Conservation (phyloP, 1,284 basidiomycete genomes). For the Cutaneotrichosporon arboriforme region DNA sequence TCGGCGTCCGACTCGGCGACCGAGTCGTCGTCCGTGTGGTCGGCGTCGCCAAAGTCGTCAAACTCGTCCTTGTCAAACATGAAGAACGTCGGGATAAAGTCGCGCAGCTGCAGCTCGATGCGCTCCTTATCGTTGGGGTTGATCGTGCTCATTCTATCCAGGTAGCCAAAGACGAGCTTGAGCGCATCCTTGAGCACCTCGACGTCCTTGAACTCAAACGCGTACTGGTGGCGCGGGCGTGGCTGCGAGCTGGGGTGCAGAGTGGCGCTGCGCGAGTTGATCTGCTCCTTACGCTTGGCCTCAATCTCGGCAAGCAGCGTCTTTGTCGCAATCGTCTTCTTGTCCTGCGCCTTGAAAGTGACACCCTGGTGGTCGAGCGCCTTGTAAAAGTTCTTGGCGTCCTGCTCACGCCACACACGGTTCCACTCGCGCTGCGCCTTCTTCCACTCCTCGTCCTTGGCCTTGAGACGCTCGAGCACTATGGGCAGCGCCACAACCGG, state of each 20-base stretch:
- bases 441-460: conserved; percentile 97
- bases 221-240: conserved; percentile 60
- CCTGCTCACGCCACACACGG: conserved; percentile 94
- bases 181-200: conserved; percentile 79
- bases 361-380: conserved; percentile 93
- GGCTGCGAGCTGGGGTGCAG: conserved; percentile 56
- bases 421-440: conserved; percentile 92
- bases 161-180: conserved; percentile 82
- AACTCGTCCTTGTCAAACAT: conserved; percentile 71
- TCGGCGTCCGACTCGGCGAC: conserved; percentile 55
- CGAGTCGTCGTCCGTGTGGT: conserved; percentile 60
- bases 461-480: conserved; percentile 81
- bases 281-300: conserved; percentile 64
- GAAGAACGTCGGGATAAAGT: conserved; percentile 79
- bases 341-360: conserved; percentile 91
- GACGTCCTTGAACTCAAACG: conserved; percentile 72
- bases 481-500: conserved; percentile 88
- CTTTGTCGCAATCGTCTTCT: conserved; percentile 89
- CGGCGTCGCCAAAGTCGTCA: conserved; percentile 63
- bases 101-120: conserved; percentile 77
- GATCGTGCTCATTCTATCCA: conserved; percentile 77
- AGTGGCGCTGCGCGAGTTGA: conserved; percentile 65
- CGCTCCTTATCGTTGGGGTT: conserved; percentile 70
- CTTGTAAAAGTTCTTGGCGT: conserved; percentile 96
- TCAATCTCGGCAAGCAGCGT: conserved; percentile 87